A percentile compares a stretch with the other conserved stretches of the same genome.
Conservation (phyloP, 2,329 filamentous ascomycete genomes). For the Cladophialophora psammophila region DNA sequence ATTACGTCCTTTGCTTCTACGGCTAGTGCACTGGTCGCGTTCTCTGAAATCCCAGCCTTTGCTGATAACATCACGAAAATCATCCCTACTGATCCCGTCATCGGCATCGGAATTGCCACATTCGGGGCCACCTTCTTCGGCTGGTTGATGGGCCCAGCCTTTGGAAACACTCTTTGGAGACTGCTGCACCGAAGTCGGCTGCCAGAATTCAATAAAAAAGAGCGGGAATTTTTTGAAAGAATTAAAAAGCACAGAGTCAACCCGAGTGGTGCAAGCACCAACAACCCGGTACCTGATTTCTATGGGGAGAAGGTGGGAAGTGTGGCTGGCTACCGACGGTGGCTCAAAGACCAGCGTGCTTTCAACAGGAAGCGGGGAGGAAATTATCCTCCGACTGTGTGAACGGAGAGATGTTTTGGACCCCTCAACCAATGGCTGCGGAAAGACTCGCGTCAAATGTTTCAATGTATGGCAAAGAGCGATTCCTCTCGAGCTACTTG, state of each 20-base stretch:
- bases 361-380: slow-evolving; percentile 84
- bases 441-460: background rate
- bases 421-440: background rate
- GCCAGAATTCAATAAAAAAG: slow-evolving; percentile 67
- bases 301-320: slow-evolving; percentile 99
- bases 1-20: slow-evolving; percentile 69
- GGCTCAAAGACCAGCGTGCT: slow-evolving; percentile 96
- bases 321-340: slow-evolving; percentile 87
- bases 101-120: slow-evolving; percentile 82
- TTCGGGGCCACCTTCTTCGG: slow-evolving; percentile 79
- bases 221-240: slow-evolving; percentile 89
- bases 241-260: slow-evolving; percentile 94
- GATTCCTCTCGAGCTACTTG: background rate
- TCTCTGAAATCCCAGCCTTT: slow-evolving; percentile 37
- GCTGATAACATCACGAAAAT: slow-evolving; percentile 39
- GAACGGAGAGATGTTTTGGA: background rate
- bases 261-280: slow-evolving; percentile 83
- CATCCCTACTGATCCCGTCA: slow-evolving; percentile 75
- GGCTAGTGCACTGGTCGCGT: slow-evolving; percentile 54
- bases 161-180: slow-evolving; percentile 83
- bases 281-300: slow-evolving; percentile 95
- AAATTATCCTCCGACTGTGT: slow-evolving; percentile 31
- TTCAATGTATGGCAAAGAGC: slow-evolving; percentile 5
- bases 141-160: slow-evolving; percentile 84
- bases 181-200: slow-evolving; percentile 69